Conservation (phyloP, 2,329 filamentous ascomycete genomes). For the Mycocentrospora acerina region DNA sequence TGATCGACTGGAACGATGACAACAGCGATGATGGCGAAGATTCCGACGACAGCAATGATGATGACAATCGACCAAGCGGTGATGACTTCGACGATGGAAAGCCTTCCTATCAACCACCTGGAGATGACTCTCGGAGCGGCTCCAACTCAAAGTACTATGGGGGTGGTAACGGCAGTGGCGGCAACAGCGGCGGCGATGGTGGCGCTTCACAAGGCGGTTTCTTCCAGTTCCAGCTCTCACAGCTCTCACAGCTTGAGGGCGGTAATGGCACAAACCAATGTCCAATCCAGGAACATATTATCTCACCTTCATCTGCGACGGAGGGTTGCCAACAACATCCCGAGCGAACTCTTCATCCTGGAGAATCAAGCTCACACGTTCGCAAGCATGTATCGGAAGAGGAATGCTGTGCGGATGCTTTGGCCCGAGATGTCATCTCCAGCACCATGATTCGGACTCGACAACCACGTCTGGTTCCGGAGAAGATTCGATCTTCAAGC, state of each 20-base stretch:
- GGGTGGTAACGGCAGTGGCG: conserved; percentile 10
- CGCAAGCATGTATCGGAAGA: conserved; percentile 19
- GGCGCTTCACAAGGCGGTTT: conserved; percentile 21
- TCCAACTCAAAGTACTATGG: conserved; percentile 20
- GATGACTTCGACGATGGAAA: conserved; percentile 24
- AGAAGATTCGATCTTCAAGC: no score
- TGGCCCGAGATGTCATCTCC: conserved; percentile 40
- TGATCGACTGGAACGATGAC: conserved; percentile 41
- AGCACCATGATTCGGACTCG: conserved; percentile 7
- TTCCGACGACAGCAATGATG: conserved; percentile 28
- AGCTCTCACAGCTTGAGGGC: conserved; percentile 17
- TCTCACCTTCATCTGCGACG: conserved; percentile 2
- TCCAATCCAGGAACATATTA: conserved; percentile 7
- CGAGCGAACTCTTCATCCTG: no score
- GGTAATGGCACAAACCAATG: conserved; percentile 6
- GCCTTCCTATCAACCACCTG: conserved; percentile 22
- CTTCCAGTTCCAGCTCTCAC: conserved; percentile 37
- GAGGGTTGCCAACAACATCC: conserved; percentile 1
- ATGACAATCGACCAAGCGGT: conserved; percentile 28
- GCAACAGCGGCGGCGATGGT: conserved; percentile 13
- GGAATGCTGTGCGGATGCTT: conserved; percentile 20
- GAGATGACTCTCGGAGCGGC: conserved; percentile 19
- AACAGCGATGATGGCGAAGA: conserved; percentile 23
- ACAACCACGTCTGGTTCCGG: background rate
- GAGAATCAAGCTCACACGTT: background rate